A percentile compares a stretch with the other conserved stretches of the same genome.
phyloP scores from a whole-genome alignment of 108 stramenopile genomes.

The Epithemia pelagica region DNA sequence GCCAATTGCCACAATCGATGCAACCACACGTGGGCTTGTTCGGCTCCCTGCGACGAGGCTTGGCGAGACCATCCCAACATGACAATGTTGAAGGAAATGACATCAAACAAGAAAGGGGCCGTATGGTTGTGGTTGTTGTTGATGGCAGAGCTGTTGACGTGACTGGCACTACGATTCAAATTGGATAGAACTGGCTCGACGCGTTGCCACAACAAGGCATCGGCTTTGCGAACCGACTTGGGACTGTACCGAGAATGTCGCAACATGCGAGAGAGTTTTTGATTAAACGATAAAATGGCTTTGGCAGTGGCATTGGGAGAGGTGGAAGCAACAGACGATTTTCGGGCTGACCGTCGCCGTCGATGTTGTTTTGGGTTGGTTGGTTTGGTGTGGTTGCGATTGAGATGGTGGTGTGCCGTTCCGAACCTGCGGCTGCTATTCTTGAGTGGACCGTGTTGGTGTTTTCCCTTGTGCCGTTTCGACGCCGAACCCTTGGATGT shows the following conservation, averaged over 20 bases:
- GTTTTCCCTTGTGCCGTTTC: too few species aligned
- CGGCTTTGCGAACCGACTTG: not conserved
- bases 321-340: too few species aligned
- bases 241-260: not conserved
- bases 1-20: conserved; percentile 9
- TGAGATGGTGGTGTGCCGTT: too few species aligned
- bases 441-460: too few species aligned
- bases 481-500: too few species aligned
- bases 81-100: conserved; percentile 30
- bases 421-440: too few species aligned
- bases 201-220: not conserved
- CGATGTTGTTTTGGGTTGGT: too few species aligned
- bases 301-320: too few species aligned
- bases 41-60: conserved; percentile 17
- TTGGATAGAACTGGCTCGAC: too few species aligned
- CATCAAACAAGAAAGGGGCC: conserved; percentile 7
- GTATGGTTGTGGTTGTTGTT: not conserved
- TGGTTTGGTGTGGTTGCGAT: too few species aligned
- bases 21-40: conserved; percentile 20
- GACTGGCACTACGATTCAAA: too few species aligned
- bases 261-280: not conserved
- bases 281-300: not conserved
- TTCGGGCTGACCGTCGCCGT: too few species aligned
- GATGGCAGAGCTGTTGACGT: not conserved
- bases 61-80: conserved; percentile 29